These are phyloP conservation scores for Biscogniauxia marginata DNA, from an alignment of 2,329 filamentous ascomycete genomes.

Conservation along the genomic window DNA sequence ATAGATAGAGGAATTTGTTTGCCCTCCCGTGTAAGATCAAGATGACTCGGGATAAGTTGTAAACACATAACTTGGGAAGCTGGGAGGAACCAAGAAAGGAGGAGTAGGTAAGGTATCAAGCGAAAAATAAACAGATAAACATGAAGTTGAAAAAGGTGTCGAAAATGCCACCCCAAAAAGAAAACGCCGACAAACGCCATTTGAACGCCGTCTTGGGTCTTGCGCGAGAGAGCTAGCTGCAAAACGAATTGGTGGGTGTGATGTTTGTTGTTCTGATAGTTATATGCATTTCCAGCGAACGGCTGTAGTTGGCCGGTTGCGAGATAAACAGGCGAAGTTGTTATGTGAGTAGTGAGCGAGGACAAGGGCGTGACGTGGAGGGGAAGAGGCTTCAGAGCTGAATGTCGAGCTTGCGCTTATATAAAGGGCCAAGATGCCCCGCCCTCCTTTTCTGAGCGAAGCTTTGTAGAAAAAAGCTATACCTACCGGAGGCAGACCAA, in stretches of 20 bases:
- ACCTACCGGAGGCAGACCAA: background rate
- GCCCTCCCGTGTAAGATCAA: too few species aligned
- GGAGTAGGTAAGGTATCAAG: background rate
- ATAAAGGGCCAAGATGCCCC: too few species aligned
- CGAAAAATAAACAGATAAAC: background rate
- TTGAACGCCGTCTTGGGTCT: background rate
- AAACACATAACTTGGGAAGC: too few species aligned
- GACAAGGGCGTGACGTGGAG: too few species aligned
- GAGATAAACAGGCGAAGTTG: too few species aligned
- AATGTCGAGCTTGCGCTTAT: too few species aligned
- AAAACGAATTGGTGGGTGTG: background rate
- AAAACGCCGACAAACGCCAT: background rate
- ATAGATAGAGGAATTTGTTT: too few species aligned
- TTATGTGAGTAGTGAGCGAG: background rate
- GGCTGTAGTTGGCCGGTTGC: background rate
- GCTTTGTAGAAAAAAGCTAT: background rate
- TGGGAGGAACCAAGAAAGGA: too few species aligned
- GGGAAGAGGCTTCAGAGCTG: too few species aligned
- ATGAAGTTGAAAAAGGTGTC: background rate
- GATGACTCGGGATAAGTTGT: too few species aligned
- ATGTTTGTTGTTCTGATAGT: background rate
- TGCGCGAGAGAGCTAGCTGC: background rate
- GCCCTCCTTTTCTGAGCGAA: background rate
- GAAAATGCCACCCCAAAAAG: background rate
- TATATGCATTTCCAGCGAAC: background rate